A percentile compares a stretch with the other conserved stretches of the same genome.
Conservation (phyloP, 2,329 filamentous ascomycete genomes). For the Fusarium cyanostomum region DNA sequence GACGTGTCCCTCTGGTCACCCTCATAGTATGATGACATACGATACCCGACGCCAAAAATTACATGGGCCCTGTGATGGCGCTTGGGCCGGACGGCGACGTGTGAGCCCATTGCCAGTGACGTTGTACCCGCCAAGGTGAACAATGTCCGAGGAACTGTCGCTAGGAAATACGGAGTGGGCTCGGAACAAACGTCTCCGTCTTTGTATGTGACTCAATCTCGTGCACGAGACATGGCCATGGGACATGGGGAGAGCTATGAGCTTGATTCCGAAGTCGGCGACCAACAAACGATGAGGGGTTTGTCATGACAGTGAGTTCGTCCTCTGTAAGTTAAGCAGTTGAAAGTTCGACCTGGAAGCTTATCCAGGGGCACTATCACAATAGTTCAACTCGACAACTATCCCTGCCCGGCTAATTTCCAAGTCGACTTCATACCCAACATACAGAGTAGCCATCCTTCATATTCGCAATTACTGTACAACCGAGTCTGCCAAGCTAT, state of each 20-base stretch:
- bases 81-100: background rate
- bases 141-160: background rate
- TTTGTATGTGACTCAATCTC: conserved; percentile 16
- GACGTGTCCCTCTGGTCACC: background rate
- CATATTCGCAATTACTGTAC: too few relatives aligned
- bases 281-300: background rate
- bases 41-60: background rate
- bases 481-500: background rate
- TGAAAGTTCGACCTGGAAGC: too few relatives aligned
- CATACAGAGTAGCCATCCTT: too few relatives aligned
- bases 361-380: too few relatives aligned
- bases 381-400: too few relatives aligned
- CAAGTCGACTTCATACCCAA: too few relatives aligned
- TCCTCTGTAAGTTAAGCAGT: background rate
- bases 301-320: background rate
- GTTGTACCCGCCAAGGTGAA: background rate
- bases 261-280: background rate
- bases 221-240: conserved; percentile 1
- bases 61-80: background rate
- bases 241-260: background rate
- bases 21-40: conserved; percentile 25
- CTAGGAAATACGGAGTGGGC: background rate
- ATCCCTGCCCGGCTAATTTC: too few relatives aligned
- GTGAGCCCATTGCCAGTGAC: background rate
- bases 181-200: background rate